A percentile compares a stretch with the other conserved stretches of the same genome.
Conservation (phyloP, 2,329 filamentous ascomycete genomes). For the Pseudodiploospora longispora region DNA sequence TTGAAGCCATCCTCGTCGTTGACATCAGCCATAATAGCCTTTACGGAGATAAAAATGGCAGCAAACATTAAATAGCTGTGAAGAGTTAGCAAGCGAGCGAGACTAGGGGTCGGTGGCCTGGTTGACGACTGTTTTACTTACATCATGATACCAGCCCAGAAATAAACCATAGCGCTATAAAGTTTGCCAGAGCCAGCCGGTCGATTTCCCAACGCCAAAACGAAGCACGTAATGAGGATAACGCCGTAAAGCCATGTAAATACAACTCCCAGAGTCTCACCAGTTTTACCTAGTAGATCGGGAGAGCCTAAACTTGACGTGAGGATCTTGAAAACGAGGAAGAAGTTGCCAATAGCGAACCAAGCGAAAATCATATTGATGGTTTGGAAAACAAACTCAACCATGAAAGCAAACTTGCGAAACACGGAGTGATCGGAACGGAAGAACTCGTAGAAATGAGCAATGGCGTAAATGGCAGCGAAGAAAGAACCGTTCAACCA, state of each 20-base stretch:
- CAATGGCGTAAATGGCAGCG: conserved; percentile 87
- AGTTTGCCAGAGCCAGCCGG: conserved; percentile 89
- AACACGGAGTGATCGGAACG: conserved; percentile 82
- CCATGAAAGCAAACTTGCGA: conserved; percentile 79
- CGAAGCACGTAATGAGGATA: conserved; percentile 88
- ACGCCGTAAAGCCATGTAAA: conserved; percentile 96
- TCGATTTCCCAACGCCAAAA: conserved; percentile 86
- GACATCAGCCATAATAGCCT: conserved; percentile 69
- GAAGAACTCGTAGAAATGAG: conserved; percentile 95
- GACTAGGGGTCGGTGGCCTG: not conserved
- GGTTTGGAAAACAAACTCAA: conserved; percentile 92
- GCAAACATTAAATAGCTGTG: conserved; percentile 83
- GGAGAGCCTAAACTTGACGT: conserved; percentile 71
- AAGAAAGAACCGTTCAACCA: conserved; percentile 99
- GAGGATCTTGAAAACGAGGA: conserved; percentile 95
- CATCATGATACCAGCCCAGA: conserved; percentile 94
- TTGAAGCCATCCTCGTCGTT: conserved; percentile 54
- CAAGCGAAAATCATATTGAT: conserved; percentile 97
- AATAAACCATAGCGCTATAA: conserved; percentile 96
- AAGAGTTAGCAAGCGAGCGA: conserved; percentile 13
- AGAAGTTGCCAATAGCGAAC: conserved; percentile 99
- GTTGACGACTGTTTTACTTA: conserved; percentile 35
- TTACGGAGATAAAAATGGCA: conserved; percentile 86
- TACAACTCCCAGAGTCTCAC: conserved; percentile 74
- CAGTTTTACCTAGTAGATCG: conserved; percentile 65